Conservation (phyloP, 257 asterid species). For the Craterostigma plantagineum region DNA sequence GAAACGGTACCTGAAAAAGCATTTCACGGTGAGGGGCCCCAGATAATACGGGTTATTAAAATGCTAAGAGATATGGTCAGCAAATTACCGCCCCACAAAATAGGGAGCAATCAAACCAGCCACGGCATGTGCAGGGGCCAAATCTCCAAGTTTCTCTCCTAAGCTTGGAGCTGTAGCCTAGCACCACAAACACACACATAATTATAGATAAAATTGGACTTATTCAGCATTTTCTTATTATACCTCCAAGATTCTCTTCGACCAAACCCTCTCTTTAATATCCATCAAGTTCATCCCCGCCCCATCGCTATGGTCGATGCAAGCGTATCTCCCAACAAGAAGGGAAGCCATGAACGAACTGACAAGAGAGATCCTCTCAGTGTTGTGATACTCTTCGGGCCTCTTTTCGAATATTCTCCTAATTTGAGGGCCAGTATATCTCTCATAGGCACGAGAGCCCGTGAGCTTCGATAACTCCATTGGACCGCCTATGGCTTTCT, state of each 20-base stretch:
- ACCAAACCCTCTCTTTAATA: conserved; percentile 70
- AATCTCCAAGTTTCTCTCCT: conserved; percentile 65
- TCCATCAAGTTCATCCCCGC: conserved; percentile 99
- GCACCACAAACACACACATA: conserved; percentile 1
- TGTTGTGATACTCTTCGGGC: conserved; percentile 40
- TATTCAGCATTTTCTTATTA: conserved; percentile 2
- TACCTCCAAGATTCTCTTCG: conserved; percentile 50
- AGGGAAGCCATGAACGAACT: conserved; percentile 96
- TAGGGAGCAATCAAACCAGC: conserved; percentile 59
- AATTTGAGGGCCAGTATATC: conserved; percentile 88
- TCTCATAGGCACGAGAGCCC: conserved; percentile 81
- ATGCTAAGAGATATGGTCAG: neutral
- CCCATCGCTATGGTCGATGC: conserved; percentile 88
- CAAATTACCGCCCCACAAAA: conserved; percentile 53
- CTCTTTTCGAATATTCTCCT: conserved; percentile 54
- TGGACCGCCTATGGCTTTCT: conserved; percentile 74
- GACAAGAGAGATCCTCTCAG: conserved; percentile 81
- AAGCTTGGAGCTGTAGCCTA: conserved; percentile 82
- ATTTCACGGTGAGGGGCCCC: conserved; percentile 7
- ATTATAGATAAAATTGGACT: no score
- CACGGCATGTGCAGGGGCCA: conserved; percentile 76
- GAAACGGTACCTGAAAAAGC: conserved; percentile 51
- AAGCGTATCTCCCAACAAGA: conserved; percentile 58
- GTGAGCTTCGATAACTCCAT: conserved; percentile 64
- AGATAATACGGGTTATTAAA: no score